A percentile compares a stretch with the other conserved stretches of the same genome.
Evolutionary conservation across 1,139 yeast genomes (phyloP).

Genomic region (Hyphopichia pseudoburtonii): DNA sequence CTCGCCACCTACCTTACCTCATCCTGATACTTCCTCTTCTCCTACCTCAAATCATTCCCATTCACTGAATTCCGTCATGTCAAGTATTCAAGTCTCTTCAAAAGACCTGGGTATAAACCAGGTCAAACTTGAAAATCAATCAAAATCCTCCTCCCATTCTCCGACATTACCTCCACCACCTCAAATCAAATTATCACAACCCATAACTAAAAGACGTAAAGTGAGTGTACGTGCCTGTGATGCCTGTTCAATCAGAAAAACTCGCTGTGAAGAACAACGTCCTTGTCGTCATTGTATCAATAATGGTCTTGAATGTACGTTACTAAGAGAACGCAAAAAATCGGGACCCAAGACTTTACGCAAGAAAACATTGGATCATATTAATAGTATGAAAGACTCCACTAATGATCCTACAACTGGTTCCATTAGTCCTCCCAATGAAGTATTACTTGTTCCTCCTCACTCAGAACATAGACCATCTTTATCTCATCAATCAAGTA

Average conservation of each 20-base stretch:
- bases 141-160: no score
- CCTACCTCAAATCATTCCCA: neutral
- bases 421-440: neutral
- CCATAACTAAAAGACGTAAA: conserved; percentile 14
- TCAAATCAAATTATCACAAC: neutral
- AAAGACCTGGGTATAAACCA: no score
- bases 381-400: conserved; percentile 17
- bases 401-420: neutral
- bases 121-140: no score
- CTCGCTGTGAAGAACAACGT: conserved; percentile 37
- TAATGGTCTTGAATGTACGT: conserved; percentile 38
- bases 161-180: neutral
- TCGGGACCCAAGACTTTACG: conserved; percentile 45
- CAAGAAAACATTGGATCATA: conserved; percentile 36
- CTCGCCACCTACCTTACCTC: no score
- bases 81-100: neutral
- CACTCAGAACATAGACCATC: no score
- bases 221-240: conserved; percentile 39
- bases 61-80: neutral
- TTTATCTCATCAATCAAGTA: neutral
- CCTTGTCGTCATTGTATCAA: conserved; percentile 43
- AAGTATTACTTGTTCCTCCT: no score
- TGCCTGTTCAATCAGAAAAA: conserved; percentile 46
- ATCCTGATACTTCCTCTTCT: neutral
- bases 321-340: conserved; percentile 37